These are phyloP conservation scores for Hibiscus trionum DNA, from an alignment of 345 rosid species.

Conservation along the genomic window DNA sequence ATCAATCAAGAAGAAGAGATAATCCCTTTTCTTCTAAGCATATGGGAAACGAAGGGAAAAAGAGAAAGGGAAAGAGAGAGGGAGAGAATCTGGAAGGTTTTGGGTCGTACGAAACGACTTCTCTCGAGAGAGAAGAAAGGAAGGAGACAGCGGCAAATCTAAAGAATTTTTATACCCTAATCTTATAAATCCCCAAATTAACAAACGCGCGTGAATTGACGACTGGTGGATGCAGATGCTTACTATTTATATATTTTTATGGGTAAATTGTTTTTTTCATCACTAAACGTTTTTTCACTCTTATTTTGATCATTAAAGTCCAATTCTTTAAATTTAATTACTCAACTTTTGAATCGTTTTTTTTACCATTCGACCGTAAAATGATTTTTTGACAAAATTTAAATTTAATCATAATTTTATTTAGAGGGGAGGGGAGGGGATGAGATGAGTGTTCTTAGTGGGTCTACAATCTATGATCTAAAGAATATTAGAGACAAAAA, in stretches of 20 bases:
- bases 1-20: slow-evolving; percentile 9
- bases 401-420: too few relatives aligned
- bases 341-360: too few relatives aligned
- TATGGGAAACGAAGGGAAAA: not conserved
- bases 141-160: not conserved
- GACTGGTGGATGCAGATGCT: not conserved
- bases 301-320: too few relatives aligned
- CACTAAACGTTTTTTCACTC: not conserved
- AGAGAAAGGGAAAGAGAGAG: not conserved
- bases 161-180: not conserved
- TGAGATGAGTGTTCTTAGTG: too few relatives aligned
- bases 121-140: not conserved
- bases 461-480: too few relatives aligned
- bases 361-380: too few relatives aligned
- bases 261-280: not conserved
- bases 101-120: not conserved
- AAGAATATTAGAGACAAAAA: too few relatives aligned
- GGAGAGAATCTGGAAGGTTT: not conserved
- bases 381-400: too few relatives aligned
- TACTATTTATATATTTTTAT: not conserved
- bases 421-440: too few relatives aligned
- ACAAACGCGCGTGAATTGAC: not conserved
- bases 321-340: too few relatives aligned
- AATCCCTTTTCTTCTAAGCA: not conserved
- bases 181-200: not conserved